Evolutionary conservation across 2,329 filamentous ascomycete genomes (phyloP).

Genomic region (Polychaeton citri): DNA sequence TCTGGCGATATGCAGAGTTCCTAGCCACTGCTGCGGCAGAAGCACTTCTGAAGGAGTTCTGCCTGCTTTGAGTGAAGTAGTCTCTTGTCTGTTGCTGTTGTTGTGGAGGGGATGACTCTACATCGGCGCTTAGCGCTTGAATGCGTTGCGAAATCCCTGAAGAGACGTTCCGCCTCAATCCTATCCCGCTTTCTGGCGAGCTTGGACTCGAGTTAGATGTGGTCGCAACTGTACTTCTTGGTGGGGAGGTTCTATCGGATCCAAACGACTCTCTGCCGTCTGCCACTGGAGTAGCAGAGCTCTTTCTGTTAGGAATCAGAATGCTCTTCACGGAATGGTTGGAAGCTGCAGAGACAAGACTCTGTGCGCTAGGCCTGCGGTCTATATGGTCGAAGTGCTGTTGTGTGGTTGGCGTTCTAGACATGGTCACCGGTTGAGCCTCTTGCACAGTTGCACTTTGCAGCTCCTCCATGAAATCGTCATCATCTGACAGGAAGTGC

Average conservation of each 20-base stretch:
- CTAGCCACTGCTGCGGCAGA: neutral
- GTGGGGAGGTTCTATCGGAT: neutral
- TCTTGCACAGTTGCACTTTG: conserved; percentile 70
- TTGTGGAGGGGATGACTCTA: conserved; percentile 21
- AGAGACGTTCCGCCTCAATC: conserved; percentile 61
- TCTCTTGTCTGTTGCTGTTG: conserved; percentile 8
- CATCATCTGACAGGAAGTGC: conserved; percentile 55
- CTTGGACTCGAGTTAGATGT: neutral
- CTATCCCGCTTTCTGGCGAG: neutral
- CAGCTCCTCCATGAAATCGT: conserved; percentile 55
- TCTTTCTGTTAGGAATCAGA: neutral
- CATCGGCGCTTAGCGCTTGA: conserved; percentile 78
- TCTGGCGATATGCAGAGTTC: neutral
- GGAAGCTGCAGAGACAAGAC: conserved; percentile 3
- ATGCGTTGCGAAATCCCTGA: conserved; percentile 90
- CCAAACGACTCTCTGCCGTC: neutral
- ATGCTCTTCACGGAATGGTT: conserved; percentile 7
- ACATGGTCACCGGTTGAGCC: conserved; percentile 59
- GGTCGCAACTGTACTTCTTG: neutral
- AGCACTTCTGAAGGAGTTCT: neutral
- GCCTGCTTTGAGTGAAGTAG: conserved; percentile 8
- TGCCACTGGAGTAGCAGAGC: neutral
- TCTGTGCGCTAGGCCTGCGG: neutral
- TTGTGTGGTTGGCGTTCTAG: conserved; percentile 69
- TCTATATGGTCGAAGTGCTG: neutral